phyloP scores from a whole-genome alignment of 495 filamentous ascomycete genomes.

The Podospora pseudoanserina region DNA sequence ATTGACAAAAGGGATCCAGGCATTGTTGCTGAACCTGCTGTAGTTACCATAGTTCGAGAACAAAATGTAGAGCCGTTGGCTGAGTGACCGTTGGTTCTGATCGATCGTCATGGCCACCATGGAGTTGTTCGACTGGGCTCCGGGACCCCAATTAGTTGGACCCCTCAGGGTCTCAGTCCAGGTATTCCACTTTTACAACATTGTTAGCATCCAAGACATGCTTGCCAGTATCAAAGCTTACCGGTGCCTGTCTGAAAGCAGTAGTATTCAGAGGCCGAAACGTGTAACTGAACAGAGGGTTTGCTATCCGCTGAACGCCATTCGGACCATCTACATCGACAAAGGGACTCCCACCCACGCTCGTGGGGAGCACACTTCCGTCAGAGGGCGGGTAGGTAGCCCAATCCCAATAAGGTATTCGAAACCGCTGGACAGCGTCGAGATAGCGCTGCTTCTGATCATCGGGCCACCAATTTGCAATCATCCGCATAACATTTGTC shows the following conservation, averaged over 20 bases:
- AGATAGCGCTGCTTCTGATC: constrained; percentile 43
- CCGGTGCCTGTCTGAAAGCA: constrained; percentile 41
- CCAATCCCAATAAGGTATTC: constrained; percentile 70
- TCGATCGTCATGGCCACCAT: constrained; percentile 48
- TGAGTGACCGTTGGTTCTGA: constrained; percentile 39
- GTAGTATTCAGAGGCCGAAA: constrained; percentile 54
- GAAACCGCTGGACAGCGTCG: constrained; percentile 51
- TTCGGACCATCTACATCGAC: constrained; percentile 53
- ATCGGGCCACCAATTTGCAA: constrained; percentile 52
- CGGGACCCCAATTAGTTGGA: constrained; percentile 39
- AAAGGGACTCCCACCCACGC: constrained; percentile 40
- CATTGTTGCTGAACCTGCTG: constrained; percentile 56
- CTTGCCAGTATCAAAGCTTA: constrained; percentile 29
- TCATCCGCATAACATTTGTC: constrained; percentile 46
- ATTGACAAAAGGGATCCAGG: constrained; percentile 38
- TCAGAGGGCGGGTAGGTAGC: constrained; percentile 49
- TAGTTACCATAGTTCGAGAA: constrained; percentile 58
- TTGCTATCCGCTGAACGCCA: constrained; percentile 52
- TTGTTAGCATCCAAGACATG: not conserved
- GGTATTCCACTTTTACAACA: constrained; percentile 27
- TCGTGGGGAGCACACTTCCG: constrained; percentile 46
- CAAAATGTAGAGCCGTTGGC: constrained; percentile 57
- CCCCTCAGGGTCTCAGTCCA: constrained; percentile 50
- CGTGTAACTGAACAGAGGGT: constrained; percentile 59
- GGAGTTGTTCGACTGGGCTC: constrained; percentile 51